Conservation (phyloP, 139 green algal genomes). For the Chlamydomonas eustigma region DNA sequence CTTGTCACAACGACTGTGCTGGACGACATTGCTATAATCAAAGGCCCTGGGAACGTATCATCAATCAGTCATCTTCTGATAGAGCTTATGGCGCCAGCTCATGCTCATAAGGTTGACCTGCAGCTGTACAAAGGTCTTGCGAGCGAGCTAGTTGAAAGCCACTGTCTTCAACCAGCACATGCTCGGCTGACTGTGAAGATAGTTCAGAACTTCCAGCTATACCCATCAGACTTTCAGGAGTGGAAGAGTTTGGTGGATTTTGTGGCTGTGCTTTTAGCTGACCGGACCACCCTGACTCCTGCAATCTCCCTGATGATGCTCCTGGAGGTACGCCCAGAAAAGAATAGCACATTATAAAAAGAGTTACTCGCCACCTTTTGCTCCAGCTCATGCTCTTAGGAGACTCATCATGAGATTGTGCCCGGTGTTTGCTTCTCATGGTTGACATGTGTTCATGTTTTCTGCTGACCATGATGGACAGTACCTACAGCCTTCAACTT, state of each 20-base stretch:
- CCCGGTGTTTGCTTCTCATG: no score
- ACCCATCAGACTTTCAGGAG: background rate
- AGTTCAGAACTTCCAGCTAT: background rate
- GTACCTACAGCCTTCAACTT: background rate
- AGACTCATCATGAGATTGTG: no score
- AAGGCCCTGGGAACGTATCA: background rate
- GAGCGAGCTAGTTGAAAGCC: background rate
- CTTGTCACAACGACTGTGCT: background rate
- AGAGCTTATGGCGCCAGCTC: background rate
- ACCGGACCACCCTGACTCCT: conserved; percentile 4
- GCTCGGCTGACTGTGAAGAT: conserved; percentile 7
- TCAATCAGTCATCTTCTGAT: background rate
- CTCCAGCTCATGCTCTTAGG: no score
- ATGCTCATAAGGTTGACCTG: background rate
- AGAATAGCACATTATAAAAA: no score
- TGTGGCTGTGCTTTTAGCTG: background rate
- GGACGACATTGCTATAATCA: background rate
- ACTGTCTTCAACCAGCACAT: background rate
- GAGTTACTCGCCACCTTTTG: no score
- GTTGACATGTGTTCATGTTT: no score
- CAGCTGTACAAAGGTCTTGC: background rate
- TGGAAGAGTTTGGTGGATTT: background rate
- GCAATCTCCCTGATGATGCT: conserved; percentile 10
- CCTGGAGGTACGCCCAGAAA: conserved; percentile 3
- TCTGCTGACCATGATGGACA: no score